A percentile compares a stretch with the other conserved stretches of the same genome.
phyloP scores from a whole-genome alignment of 306 rosid genomes.

The Cucumis cinereus region DNA sequence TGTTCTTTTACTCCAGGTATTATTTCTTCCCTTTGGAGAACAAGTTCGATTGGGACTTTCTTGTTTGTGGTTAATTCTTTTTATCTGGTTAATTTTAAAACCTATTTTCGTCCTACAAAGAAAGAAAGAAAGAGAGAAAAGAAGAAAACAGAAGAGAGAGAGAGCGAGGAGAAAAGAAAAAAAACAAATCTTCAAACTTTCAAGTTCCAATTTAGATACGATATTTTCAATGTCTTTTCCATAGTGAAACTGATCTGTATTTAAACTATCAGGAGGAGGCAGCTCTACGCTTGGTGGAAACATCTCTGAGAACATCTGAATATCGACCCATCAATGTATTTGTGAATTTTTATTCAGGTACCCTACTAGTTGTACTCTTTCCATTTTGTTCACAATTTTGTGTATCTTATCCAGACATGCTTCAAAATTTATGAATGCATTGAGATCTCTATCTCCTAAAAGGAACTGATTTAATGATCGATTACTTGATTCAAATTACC shows the following conservation, averaged over 20 bases:
- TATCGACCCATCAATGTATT: slow-evolving; percentile 75
- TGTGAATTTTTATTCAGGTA: slow-evolving; percentile 83
- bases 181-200: background rate
- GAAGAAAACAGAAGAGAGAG: no score
- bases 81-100: background rate
- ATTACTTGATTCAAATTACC: background rate
- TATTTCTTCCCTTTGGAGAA: background rate
- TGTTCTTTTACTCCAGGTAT: slow-evolving; percentile 69
- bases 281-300: slow-evolving; percentile 59
- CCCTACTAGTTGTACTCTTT: background rate
- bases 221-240: background rate
- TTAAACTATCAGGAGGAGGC: slow-evolving; percentile 64
- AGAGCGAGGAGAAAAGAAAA: background rate
- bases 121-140: background rate
- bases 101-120: background rate
- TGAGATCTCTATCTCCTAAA: background rate
- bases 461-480: background rate
- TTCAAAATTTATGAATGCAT: background rate
- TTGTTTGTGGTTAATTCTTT: background rate
- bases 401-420: background rate
- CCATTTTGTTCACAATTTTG: background rate
- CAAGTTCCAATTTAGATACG: background rate
- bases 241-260: background rate
- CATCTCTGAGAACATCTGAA: slow-evolving; percentile 56
- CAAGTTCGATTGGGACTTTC: background rate